These are phyloP conservation scores for Lindgomyces ingoldianus DNA, from an alignment of 495 filamentous ascomycete genomes.

Conservation along the genomic window DNA sequence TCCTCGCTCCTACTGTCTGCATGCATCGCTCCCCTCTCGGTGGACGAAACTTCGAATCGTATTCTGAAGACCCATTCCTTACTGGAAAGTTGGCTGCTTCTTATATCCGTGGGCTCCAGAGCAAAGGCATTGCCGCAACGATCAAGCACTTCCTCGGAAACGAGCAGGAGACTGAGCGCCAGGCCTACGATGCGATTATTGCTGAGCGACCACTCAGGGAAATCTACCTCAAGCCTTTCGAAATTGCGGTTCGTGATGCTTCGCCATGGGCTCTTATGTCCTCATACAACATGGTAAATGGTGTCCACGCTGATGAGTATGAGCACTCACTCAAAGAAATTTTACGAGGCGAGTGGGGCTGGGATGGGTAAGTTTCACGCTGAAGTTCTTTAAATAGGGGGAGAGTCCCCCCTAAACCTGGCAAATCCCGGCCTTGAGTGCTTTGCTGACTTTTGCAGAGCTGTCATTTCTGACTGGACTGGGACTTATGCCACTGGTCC, in stretches of 20 bases:
- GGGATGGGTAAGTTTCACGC: conserved; percentile 54
- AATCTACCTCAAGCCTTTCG: conserved; percentile 75
- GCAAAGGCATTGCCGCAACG: conserved; percentile 37
- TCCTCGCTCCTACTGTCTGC: conserved; percentile 41
- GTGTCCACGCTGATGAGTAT: conserved; percentile 68
- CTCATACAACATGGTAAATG: conserved; percentile 75
- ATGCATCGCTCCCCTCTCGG: conserved; percentile 42
- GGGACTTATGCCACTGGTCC: conserved; percentile 36
- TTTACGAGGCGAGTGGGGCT: conserved; percentile 70
- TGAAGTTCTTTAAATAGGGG: too few relatives aligned
- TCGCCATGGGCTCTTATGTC: conserved; percentile 71
- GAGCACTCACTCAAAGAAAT: conserved; percentile 62
- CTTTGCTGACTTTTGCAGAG: not conserved
- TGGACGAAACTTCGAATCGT: conserved; percentile 42
- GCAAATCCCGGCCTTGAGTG: too few relatives aligned
- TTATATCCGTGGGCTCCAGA: conserved; percentile 39
- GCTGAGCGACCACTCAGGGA: conserved; percentile 68
- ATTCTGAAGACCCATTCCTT: conserved; percentile 42
- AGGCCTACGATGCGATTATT: conserved; percentile 32
- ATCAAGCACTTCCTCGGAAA: conserved; percentile 43
- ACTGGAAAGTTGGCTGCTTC: conserved; percentile 40
- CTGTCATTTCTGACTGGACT: conserved; percentile 41
- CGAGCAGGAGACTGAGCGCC: conserved; percentile 39
- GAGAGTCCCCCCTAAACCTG: too few relatives aligned
- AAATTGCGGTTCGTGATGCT: conserved; percentile 66